Evolutionary conservation across 805 yeast species (phyloP).

Genomic region (Sungouiozyma intestinalis): DNA sequence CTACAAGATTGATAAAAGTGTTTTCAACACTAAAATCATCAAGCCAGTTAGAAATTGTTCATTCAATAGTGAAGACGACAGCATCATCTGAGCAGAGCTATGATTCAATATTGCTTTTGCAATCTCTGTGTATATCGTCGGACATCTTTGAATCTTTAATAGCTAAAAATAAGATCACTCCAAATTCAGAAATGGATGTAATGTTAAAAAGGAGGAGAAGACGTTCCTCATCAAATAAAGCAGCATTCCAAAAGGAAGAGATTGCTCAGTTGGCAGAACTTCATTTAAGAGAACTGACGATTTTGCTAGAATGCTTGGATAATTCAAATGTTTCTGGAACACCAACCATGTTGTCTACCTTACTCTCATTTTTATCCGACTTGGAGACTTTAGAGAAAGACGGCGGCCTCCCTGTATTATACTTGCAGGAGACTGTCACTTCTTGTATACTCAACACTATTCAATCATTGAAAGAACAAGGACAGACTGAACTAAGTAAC

Average conservation of each 20-base stretch:
- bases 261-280: constrained; percentile 64
- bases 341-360: constrained; percentile 38
- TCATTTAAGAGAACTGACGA: constrained; percentile 69
- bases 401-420: constrained; percentile 82
- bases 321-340: constrained; percentile 26
- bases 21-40: constrained; percentile 51
- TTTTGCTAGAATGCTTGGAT: constrained; percentile 72
- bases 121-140: constrained; percentile 44
- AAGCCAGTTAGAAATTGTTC: constrained; percentile 45
- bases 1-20: constrained; percentile 41
- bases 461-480: constrained; percentile 37
- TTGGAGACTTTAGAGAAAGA: constrained; percentile 80
- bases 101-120: constrained; percentile 44
- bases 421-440: constrained; percentile 85
- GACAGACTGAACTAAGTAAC: constrained; percentile 46
- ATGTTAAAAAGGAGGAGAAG: constrained; percentile 70
- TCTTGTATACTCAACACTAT: constrained; percentile 71
- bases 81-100: constrained; percentile 35
- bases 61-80: constrained; percentile 49
- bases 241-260: constrained; percentile 59
- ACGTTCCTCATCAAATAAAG: constrained; percentile 65
- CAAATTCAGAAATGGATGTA: constrained; percentile 30
- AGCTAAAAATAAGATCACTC: constrained; percentile 46
- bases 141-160: constrained; percentile 51
- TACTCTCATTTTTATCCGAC: constrained; percentile 59